phyloP scores from a whole-genome alignment of 768 basidiomycete species.

The Suillus decipiens region DNA sequence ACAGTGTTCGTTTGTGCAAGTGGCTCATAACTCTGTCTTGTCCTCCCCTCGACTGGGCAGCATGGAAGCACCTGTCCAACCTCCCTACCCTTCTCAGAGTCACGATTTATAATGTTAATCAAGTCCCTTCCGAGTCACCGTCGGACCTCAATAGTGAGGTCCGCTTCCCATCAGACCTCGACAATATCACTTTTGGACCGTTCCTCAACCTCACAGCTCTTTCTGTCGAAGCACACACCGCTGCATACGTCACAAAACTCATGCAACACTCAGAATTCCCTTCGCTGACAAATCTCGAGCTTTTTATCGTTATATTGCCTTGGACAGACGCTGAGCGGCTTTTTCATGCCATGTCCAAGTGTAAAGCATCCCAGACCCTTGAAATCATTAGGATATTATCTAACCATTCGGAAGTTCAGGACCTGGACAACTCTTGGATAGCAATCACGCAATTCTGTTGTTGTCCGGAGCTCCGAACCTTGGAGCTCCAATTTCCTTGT shows the following conservation, averaged over 20 bases:
- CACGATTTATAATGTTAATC: not conserved
- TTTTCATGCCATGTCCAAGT: not conserved
- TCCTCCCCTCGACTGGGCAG: not conserved
- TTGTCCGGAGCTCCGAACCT: not conserved
- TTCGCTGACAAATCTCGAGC: not conserved
- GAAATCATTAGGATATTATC: not conserved
- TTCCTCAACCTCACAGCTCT: not conserved
- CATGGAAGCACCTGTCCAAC: not conserved
- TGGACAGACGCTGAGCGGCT: not conserved
- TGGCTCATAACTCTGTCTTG: not conserved
- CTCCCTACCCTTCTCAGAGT: not conserved
- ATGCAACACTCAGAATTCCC: not conserved
- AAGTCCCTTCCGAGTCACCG: too few species aligned
- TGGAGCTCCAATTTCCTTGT: not conserved
- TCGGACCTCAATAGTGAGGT: too few species aligned
- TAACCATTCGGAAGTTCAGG: not conserved
- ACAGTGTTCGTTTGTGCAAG: not conserved
- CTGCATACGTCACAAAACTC: not conserved
- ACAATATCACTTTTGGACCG: not conserved
- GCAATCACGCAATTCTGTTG: not conserved
- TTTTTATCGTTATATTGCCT: not conserved
- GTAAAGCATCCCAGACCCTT: not conserved
- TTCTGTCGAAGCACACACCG: not conserved
- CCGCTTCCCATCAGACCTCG: not conserved
- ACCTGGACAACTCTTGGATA: not conserved